These are phyloP conservation scores for Wilhelminamyces savonicus DNA, from an alignment of 805 yeast genomes.

Conservation along the genomic window DNA sequence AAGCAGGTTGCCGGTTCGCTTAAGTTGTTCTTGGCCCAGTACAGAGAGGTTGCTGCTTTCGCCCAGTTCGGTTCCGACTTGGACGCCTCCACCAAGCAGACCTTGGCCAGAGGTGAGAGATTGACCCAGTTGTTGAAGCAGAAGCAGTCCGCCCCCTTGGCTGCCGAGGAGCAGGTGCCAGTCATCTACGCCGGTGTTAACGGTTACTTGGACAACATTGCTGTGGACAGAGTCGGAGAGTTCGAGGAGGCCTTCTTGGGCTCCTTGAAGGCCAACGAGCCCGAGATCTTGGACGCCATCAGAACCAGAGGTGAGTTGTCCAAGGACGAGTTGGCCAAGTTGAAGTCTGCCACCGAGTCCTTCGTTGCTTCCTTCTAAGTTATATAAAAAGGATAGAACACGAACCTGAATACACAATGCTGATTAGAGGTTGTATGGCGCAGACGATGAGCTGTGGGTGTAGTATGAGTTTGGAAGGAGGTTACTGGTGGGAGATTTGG, in stretches of 20 bases:
- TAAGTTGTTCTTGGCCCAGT: constrained; percentile 99
- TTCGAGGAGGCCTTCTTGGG: constrained; percentile 91
- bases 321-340: constrained; percentile 76
- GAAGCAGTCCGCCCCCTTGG: constrained; percentile 92
- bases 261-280: constrained; percentile 85
- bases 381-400: neutral
- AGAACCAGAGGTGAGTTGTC: constrained; percentile 86
- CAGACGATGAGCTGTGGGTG: no score
- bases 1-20: constrained; percentile 99
- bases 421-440: no score
- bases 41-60: constrained; percentile 99
- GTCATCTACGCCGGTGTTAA: constrained; percentile 98
- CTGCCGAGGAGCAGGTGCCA: constrained; percentile 99
- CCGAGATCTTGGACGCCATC: constrained; percentile 77
- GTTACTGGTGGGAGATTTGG: no score
- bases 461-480: no score
- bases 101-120: constrained; percentile 99
- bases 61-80: constrained; percentile 99
- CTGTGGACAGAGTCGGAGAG: constrained; percentile 79
- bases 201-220: constrained; percentile 91
- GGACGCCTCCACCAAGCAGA: constrained; percentile 99
- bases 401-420: no score
- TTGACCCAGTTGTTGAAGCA: constrained; percentile 97
- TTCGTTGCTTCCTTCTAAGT: constrained; percentile 81
- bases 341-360: constrained; percentile 87